Evolutionary conservation across 352 stramenopile species (phyloP), one percentile per base, ranked within the genome.

Genomic region (Phytophthora citricola): DNA sequence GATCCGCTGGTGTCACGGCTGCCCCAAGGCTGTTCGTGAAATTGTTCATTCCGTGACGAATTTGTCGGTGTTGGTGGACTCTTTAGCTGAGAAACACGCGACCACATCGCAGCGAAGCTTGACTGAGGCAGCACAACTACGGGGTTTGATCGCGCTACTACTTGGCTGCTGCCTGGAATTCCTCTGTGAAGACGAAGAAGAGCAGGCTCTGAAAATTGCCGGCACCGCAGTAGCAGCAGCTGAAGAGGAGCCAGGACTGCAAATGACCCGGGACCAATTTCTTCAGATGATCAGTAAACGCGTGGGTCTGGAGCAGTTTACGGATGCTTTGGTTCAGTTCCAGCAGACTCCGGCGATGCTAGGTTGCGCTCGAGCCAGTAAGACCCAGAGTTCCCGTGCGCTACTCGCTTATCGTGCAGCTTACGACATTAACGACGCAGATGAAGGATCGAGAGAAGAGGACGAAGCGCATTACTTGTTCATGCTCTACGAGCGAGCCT

Each of bases 281-380:
- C 65, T 94, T 7, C 72, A 88, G n/a, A 73, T 92, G 49, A 85
- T 92, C 47, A 90, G 71, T 48, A 83, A 82, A 29, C 77, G 71
- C 5, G 66, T 90, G n/a, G 77, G 86, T 14, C 67, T 94, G 14
- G 76, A 90, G 14, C 40, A 39, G 5, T 91, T 94, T 46, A 88
- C 78, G n/a, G 84, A 89, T 52, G 75, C 75, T 9, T 75, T 94
- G 11, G 65, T 89, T n/a, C 71, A 75, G 26, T 86, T 91, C 62
- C 83, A 92, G 45, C 83, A 93, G 72, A 73, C 68, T 14, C 66
- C 79, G 2, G 69, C 73, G 32, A 56, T 88, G 17, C 8, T 90
- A 34, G 55, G 73, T 11, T 91, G 83, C 62, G 72, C 70, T 2
- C 80, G 66, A 17, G 61, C 59, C 15, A 87, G 71, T 54, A 75